These are phyloP conservation scores for Chrysoporthe puriensis DNA, from an alignment of 2,329 filamentous ascomycete species.

Conservation along the genomic window DNA sequence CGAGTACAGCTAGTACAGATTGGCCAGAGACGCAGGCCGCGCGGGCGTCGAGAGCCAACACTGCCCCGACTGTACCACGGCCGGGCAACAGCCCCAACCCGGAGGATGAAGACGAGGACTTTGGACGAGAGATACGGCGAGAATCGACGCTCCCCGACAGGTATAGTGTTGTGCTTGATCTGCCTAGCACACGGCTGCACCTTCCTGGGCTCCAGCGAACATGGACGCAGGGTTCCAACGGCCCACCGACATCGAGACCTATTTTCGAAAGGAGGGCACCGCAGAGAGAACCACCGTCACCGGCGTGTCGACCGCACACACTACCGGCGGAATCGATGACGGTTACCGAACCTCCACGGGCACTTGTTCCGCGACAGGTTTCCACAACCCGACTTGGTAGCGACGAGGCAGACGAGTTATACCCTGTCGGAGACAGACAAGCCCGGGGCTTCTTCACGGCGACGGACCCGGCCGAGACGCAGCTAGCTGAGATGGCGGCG, in stretches of 20 bases:
- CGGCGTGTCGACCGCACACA: constrained; percentile 6
- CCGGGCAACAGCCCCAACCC: constrained; percentile 38
- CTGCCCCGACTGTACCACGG: constrained; percentile 22
- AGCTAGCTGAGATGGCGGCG: constrained; percentile 49
- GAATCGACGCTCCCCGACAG: constrained; percentile 40
- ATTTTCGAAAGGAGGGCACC: constrained; percentile 18
- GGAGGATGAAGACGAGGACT: constrained; percentile 32
- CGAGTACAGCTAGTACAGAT: constrained; percentile 24
- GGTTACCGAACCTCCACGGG: constrained; percentile 17
- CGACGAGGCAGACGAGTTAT: constrained; percentile 26
- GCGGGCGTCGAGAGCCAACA: constrained; percentile 22
- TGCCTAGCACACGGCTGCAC: constrained; percentile 47
- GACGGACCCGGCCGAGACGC: constrained; percentile 53
- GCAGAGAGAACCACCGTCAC: constrained; percentile 17
- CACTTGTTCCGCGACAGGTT: not conserved
- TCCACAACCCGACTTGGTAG: constrained; percentile 18
- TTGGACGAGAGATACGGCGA: constrained; percentile 51
- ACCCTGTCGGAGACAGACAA: constrained; percentile 15
- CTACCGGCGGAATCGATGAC: constrained; percentile 13
- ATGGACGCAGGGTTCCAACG: constrained; percentile 43
- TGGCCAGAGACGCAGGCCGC: constrained; percentile 20
- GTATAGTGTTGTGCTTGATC: constrained; percentile 26
- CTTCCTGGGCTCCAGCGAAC: constrained; percentile 47
- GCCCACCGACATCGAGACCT: constrained; percentile 34
- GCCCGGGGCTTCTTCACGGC: constrained; percentile 39